Percentiles rank a stretch among this genome's conserved stretches.
phyloP scores from a whole-genome alignment of 2,329 filamentous ascomycete species.

The Sporothrix phasma region DNA sequence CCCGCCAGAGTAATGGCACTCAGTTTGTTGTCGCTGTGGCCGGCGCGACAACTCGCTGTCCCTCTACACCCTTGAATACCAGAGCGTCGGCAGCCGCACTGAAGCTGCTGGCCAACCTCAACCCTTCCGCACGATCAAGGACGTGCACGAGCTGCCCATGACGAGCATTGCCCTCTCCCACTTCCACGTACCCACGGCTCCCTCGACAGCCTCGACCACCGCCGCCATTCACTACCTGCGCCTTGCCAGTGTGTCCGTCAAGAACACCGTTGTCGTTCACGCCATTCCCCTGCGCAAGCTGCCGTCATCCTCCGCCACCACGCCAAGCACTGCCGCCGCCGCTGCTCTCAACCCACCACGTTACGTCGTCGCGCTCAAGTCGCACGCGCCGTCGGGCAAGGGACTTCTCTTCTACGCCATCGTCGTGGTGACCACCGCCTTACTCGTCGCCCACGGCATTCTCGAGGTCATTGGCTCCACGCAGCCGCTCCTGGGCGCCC shows the following conservation, averaged over 20 bases:
- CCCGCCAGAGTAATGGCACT: conserved; percentile 45
- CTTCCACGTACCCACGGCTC: conserved; percentile 37
- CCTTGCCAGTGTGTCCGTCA: conserved; percentile 71
- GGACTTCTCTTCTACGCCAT: conserved; percentile 45
- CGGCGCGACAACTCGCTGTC: conserved; percentile 64
- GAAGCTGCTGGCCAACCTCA: conserved; percentile 44
- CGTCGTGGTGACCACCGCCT: conserved; percentile 49
- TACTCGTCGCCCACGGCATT: conserved; percentile 52
- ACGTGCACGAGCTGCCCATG: conserved; percentile 48
- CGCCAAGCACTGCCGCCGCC: conserved; percentile 26
- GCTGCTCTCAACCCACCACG: conserved; percentile 37
- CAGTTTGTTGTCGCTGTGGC: conserved; percentile 77
- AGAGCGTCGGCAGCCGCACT: conserved; percentile 36
- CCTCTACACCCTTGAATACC: conserved; percentile 68
- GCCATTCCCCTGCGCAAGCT: conserved; percentile 55
- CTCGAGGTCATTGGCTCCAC: conserved; percentile 52
- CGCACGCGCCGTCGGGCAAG: conserved; percentile 40
- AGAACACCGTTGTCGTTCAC: conserved; percentile 70
- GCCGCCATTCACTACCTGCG: conserved; percentile 53
- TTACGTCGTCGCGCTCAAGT: conserved; percentile 57
- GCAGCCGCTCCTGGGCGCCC: conserved; percentile 46
- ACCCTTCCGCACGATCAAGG: conserved; percentile 41
- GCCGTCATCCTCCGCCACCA: conserved; percentile 27
- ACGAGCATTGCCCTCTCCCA: conserved; percentile 49
- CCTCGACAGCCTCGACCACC: not conserved